phyloP scores from a whole-genome alignment of 768 basidiomycete genomes.

The Pleurotus djamor region DNA sequence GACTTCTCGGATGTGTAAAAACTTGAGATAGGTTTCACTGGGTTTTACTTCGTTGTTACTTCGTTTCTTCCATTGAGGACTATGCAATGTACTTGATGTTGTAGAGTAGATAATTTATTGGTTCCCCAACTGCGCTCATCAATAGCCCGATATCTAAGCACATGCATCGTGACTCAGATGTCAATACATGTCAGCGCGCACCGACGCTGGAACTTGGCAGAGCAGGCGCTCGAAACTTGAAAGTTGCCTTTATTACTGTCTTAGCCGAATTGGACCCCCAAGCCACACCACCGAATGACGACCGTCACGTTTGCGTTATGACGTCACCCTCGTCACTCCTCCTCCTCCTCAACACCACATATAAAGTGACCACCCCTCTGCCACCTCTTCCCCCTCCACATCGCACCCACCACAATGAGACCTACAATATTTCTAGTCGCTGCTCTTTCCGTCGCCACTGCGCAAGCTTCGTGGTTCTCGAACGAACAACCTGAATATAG shows the following conservation, averaged over 20 bases:
- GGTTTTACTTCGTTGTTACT: too few species aligned
- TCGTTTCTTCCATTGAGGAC: too few species aligned
- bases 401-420: constrained; percentile 21
- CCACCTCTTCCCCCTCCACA: constrained; percentile 1
- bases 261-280: not conserved
- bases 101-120: too few species aligned
- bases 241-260: too few species aligned
- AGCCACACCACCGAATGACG: not conserved
- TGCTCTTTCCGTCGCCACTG: constrained; percentile 30
- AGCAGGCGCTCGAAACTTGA: too few species aligned
- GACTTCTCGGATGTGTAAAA: not conserved
- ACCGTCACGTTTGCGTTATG: constrained; percentile 9
- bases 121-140: too few species aligned
- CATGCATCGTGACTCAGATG: too few species aligned
- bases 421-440: constrained; percentile 22
- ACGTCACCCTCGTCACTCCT: constrained; percentile 13
- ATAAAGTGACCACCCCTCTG: not conserved
- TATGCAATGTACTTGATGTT: too few species aligned
- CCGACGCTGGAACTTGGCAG: too few species aligned
- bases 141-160: too few species aligned
- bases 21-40: not conserved
- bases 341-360: not conserved
- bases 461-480: constrained; percentile 55
- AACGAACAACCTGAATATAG: constrained; percentile 35
- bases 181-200: too few species aligned